Evolutionary conservation across 768 basidiomycete species (phyloP).

Genomic region (Mrakia frigida): DNA sequence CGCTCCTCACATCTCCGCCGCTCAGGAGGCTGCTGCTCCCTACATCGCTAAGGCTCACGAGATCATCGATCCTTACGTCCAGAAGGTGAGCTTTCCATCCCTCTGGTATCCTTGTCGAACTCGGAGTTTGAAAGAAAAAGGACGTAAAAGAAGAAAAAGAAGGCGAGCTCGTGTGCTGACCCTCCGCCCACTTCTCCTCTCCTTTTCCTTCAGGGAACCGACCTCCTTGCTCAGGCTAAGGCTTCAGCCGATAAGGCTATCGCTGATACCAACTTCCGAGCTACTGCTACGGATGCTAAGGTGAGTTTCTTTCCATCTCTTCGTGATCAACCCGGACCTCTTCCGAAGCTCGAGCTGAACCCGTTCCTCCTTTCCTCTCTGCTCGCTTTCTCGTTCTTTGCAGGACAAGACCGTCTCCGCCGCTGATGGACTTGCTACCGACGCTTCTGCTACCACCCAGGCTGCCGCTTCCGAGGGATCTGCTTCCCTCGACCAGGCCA

Average conservation of each 20-base stretch:
- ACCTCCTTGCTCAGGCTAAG: not conserved
- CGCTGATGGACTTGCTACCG: not conserved
- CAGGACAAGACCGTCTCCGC: conserved; percentile 16
- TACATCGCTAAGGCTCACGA: conserved; percentile 13
- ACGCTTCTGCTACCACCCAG: conserved; percentile 2
- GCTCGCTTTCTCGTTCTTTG: too few species aligned
- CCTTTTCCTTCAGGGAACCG: not conserved
- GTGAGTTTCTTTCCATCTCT: not conserved
- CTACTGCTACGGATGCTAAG: not conserved
- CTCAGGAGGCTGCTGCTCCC: not conserved
- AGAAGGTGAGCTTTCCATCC: not conserved
- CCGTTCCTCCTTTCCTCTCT: not conserved
- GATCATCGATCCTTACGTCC: not conserved
- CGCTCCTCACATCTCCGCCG: not conserved
- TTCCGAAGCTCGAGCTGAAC: not conserved
- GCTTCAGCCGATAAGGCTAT: not conserved
- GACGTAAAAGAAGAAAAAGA: not conserved
- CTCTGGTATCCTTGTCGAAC: too few species aligned
- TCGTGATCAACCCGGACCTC: not conserved
- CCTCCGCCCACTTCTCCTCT: not conserved
- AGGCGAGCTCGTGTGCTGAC: not conserved
- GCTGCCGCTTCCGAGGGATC: conserved; percentile 12
- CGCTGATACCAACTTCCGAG: not conserved
- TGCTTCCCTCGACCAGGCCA: conserved; percentile 12
- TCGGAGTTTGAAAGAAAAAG: not conserved